These are phyloP conservation scores for Graphilbum fragrans DNA, from an alignment of 2,329 filamentous ascomycete species.

Conservation along the genomic window DNA sequence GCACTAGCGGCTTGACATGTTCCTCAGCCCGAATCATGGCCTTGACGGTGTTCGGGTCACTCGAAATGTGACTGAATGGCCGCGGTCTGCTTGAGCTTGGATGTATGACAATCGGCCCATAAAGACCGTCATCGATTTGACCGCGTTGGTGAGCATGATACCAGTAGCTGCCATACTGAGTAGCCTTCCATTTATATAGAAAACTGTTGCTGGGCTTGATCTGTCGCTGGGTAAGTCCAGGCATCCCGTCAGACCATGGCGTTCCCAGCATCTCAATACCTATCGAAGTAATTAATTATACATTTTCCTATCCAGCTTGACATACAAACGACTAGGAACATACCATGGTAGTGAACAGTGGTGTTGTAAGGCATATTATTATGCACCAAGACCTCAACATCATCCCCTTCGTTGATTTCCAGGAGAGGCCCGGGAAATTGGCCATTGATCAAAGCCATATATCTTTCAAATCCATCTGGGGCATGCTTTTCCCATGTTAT, in stretches of 20 bases:
- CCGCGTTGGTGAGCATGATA: conserved; percentile 46
- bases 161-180: conserved; percentile 45
- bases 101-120: conserved; percentile 41
- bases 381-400: conserved; percentile 28
- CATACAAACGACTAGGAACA: conserved; percentile 1
- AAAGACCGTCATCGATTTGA: conserved; percentile 48
- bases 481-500: conserved; percentile 24
- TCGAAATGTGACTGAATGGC: conserved; percentile 38
- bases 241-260: conserved; percentile 49
- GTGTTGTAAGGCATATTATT: conserved; percentile 35
- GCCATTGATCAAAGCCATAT: conserved; percentile 43
- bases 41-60: conserved; percentile 21
- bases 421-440: conserved; percentile 51
- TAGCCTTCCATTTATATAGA: conserved; percentile 41
- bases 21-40: conserved; percentile 37
- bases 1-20: conserved; percentile 31
- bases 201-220: conserved; percentile 37
- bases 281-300: conserved; percentile 2
- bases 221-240: conserved; percentile 40
- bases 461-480: conserved; percentile 30
- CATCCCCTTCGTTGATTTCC: conserved; percentile 37
- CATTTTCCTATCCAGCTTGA: neutral
- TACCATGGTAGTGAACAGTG: conserved; percentile 38
- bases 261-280: conserved; percentile 37
- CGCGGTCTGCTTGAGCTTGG: conserved; percentile 18